A percentile compares a stretch with the other conserved stretches of the same genome.
Conservation (phyloP, 345 rosid species). For the Lepidium africanum region DNA sequence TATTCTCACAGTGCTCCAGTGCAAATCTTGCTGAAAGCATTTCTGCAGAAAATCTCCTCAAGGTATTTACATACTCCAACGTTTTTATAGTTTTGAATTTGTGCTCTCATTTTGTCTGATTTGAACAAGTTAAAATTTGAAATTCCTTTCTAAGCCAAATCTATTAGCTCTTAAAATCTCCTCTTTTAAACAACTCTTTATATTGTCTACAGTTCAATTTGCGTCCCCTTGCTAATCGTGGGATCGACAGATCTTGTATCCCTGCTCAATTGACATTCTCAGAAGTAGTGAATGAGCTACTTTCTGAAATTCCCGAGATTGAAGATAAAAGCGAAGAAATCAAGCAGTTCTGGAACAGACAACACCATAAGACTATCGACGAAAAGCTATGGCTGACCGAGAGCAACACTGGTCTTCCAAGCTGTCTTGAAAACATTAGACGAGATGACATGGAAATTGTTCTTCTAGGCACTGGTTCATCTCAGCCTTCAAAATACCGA, state of each 20-base stretch:
- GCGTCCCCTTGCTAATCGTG: constrained; percentile 79
- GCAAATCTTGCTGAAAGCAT: constrained; percentile 31
- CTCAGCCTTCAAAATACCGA: constrained; percentile 96
- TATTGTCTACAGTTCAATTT: constrained; percentile 58
- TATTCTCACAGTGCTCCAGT: constrained; percentile 36
- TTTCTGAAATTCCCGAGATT: constrained; percentile 67
- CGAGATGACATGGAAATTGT: constrained; percentile 90
- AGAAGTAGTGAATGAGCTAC: constrained; percentile 49
- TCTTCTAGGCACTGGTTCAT: constrained; percentile 90
- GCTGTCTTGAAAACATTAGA: constrained; percentile 63
- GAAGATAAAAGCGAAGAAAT: constrained; percentile 52
- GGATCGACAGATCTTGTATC: constrained; percentile 66
- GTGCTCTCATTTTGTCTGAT: background rate
- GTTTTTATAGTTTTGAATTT: background rate
- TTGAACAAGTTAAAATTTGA: background rate
- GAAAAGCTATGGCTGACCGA: constrained; percentile 52
- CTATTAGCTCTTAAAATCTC: background rate
- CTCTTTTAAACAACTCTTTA: background rate
- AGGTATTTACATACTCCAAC: constrained; percentile 38
- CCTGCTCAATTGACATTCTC: constrained; percentile 43
- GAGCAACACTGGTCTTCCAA: constrained; percentile 41
- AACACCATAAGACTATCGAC: constrained; percentile 21
- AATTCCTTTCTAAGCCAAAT: background rate
- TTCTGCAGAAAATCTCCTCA: constrained; percentile 88
- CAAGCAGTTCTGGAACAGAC: constrained; percentile 43